Evolutionary conservation across 495 filamentous ascomycete species (phyloP), one percentile per base, ranked within the genome.

Genomic region (Rhypophila decipiens): DNA sequence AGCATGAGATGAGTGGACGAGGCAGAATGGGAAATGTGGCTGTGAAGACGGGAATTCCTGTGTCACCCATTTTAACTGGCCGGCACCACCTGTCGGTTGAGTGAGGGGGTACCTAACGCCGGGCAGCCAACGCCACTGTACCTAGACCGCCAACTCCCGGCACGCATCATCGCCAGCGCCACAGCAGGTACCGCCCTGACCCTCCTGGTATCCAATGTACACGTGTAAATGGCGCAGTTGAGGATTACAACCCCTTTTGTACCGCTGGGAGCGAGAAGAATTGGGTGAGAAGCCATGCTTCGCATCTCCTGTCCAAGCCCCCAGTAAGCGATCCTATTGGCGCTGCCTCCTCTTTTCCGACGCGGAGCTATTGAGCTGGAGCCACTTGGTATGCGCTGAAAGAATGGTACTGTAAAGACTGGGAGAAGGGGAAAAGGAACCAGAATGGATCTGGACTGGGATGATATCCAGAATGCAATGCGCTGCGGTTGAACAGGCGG

Each of bases 11-110:
- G 46, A 49, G 24, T 49, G 46, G 46, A 42, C 39, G 46, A 49
- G 46, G 46, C 46, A 49, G 38, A 49, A 12, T 49, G n/a, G 24
- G 9, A 9, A 12, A 18, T 22, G 46, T 49, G 46, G 46, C 46
- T 49, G 46, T 49, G 46, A 27, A 10, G 4, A 7, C 15, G 38
- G 38, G 13, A 29, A 24, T 42, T 37, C 36, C 19, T 35, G n/a
- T 31, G 13, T 27, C 20, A 19, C 22, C 27, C 39, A 24, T 13
- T 24, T 12, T 13, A 23, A 22, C 39, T 42, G 39, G 20, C 39
- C 23, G 19, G 39, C n/a, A 19, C 23, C 39, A 21, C 39, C 39
- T 42, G 39, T 7, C 27, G 7, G 39, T n/a, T 42, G 7, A 2
- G n/a, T n/a, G n/a, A n/a, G n/a, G n/a, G n/a, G n/a, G n/a, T n/a